phyloP scores from a whole-genome alignment of 139 green algal genomes.

The Trebouxia sp. region DNA sequence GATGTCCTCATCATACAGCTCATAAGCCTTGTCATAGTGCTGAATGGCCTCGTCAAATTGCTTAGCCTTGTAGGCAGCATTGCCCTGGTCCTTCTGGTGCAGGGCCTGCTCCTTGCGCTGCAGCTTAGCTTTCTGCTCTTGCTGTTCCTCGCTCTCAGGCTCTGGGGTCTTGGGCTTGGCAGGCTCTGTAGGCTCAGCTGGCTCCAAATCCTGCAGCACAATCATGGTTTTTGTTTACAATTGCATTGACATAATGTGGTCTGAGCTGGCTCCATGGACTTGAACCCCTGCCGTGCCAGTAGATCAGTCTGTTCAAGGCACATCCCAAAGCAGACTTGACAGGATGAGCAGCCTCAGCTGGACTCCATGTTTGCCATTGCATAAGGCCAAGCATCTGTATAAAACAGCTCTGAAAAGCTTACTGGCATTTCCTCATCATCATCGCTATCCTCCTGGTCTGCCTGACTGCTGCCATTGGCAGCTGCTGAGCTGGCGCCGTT shows the following conservation, averaged over 20 bases:
- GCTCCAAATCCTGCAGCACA: not conserved
- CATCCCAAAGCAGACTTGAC: no score
- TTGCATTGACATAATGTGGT: no score
- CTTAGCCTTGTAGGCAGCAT: constrained; percentile 92
- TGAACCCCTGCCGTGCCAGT: no score
- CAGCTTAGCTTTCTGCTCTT: constrained; percentile 37
- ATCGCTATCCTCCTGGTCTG: constrained; percentile 28
- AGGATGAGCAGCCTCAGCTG: not conserved
- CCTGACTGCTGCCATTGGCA: not conserved
- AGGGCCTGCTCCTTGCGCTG: constrained; percentile 49
- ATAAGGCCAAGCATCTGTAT: no score
- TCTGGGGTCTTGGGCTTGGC: constrained; percentile 23
- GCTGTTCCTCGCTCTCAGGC: constrained; percentile 38
- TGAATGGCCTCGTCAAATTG: constrained; percentile 87
- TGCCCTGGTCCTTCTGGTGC: constrained; percentile 89
- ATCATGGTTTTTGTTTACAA: no score
- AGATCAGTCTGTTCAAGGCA: no score
- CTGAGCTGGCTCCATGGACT: no score
- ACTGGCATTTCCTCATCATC: constrained; percentile 29
- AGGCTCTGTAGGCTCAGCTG: constrained; percentile 2
- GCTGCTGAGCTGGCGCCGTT: constrained; percentile 23
- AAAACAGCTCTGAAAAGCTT: not conserved
- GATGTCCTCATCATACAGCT: constrained; percentile 89
- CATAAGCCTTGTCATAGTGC: constrained; percentile 88
- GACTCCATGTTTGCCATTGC: not conserved